phyloP scores from a whole-genome alignment of 768 basidiomycete species.

The Suillus subaureus region DNA sequence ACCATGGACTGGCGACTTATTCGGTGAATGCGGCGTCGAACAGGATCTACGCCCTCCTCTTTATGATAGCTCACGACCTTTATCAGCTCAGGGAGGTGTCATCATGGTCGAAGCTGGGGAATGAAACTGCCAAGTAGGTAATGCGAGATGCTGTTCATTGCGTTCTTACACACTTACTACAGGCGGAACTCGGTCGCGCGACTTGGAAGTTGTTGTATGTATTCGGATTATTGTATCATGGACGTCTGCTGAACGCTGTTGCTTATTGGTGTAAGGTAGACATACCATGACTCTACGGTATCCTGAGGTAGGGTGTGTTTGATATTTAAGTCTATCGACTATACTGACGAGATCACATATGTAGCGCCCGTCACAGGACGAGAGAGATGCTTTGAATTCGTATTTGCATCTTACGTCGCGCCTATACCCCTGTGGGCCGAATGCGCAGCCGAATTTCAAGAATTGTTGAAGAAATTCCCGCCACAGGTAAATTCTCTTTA shows the following conservation, averaged over 20 bases:
- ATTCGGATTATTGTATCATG: background rate
- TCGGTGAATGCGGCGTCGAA: conserved; percentile 62
- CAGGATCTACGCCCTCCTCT: conserved; percentile 30
- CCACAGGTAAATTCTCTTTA: conserved; percentile 63
- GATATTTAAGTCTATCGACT: background rate
- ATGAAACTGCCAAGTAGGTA: conserved; percentile 89
- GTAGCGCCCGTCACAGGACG: conserved; percentile 79
- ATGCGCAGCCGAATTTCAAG: conserved; percentile 90
- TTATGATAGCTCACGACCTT: conserved; percentile 16
- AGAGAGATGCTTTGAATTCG: conserved; percentile 78
- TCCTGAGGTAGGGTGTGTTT: conserved; percentile 64
- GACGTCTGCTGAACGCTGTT: conserved; percentile 11
- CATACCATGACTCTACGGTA: conserved; percentile 93
- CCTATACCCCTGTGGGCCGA: conserved; percentile 96
- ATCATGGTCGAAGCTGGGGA: conserved; percentile 93
- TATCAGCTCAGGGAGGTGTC: conserved; percentile 51
- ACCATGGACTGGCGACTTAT: conserved; percentile 71
- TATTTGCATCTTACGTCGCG: conserved; percentile 88
- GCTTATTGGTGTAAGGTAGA: conserved; percentile 38
- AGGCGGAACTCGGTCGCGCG: conserved; percentile 89
- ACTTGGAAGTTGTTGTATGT: conserved; percentile 88
- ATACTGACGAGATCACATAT: background rate
- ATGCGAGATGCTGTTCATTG: background rate
- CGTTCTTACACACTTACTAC: conserved; percentile 10
- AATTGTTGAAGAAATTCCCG: conserved; percentile 77